A percentile compares a stretch with the other conserved stretches of the same genome.
phyloP scores from a whole-genome alignment of 2,329 filamentous ascomycete genomes.

The Byssothecium circinans region DNA sequence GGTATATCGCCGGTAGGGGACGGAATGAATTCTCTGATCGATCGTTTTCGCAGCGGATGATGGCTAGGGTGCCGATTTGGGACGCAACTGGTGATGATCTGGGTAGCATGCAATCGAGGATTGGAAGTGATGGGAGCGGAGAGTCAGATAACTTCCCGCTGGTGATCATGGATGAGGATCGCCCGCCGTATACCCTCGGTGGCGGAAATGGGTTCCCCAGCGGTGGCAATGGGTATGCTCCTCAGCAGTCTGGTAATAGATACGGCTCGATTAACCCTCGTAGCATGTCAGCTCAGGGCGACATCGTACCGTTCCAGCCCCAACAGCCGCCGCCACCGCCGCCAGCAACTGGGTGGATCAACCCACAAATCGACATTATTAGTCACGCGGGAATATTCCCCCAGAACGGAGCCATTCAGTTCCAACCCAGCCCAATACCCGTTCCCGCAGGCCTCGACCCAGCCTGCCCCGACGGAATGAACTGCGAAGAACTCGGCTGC shows the following conservation, averaged over 20 bases:
- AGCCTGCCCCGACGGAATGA: background rate
- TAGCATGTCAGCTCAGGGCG: no score
- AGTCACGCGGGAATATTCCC: background rate
- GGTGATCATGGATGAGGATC: background rate
- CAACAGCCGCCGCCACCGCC: no score
- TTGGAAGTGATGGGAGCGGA: background rate
- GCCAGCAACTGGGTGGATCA: no score
- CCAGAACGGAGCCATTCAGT: background rate
- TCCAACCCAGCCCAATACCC: background rate
- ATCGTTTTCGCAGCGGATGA: slow-evolving; percentile 2
- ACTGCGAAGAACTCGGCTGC: slow-evolving; percentile 1
- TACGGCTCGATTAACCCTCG: no score
- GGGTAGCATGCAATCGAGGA: background rate
- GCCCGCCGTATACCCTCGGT: no score
- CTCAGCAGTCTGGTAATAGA: no score
- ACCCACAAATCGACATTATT: background rate
- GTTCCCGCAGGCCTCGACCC: background rate
- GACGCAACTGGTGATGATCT: background rate
- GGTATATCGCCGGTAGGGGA: slow-evolving; percentile 4
- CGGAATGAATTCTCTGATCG: slow-evolving; percentile 9
- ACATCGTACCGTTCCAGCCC: no score
- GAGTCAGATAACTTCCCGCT: background rate
- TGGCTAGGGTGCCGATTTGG: no score
- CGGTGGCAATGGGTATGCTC: background rate
- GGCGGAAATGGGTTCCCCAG: background rate